Evolutionary conservation across 345 rosid genomes (phyloP), one percentile per base, ranked within the genome.

Genomic region (Citrus hindsii): DNA sequence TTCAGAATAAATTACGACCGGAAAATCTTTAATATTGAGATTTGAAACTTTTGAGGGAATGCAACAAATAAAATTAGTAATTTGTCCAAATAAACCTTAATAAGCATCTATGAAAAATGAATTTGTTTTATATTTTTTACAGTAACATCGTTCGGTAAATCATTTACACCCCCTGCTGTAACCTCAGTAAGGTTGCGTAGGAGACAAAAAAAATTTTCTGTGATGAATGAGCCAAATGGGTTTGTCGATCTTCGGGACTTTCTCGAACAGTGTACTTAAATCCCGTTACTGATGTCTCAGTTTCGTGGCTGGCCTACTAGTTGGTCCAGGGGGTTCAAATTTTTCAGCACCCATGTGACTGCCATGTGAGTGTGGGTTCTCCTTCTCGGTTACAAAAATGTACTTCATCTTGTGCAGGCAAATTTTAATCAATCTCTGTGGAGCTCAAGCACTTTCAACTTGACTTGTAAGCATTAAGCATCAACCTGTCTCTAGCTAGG

Each of bases 331-430:
- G 2, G 69, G 22, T 7, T 62, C 40, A 42, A 63, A 8, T 12
- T 75, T 75, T 7, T 4, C 16, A 5, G 48, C 51, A 21, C 28
- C 62, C 78, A 64, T 75, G 78, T 75, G 78, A 48, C 38, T 32
- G 32, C 48, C 71, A 73, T 73, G 76, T 73, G 67, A 60, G 4
- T 28, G 63, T 75, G 78, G 71, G 56, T 8, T 73, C 76, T 60
- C 25, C 25, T 7, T 25, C 22, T 56, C 61, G 9, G 61, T 37
- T 48, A 68, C 77, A 19, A 69, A 74, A 61, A 19, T 62, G 60
- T 62, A 62, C 67, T 61, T 19, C 62, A 12, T 19, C 53, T 48
- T 28, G 22, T 30, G 1, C 62, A 19, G 12, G 33, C 55, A 42
- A 42, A 24, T 60, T 32, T 37, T 62, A 62, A 38, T 42, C 28